Conservation (phyloP, 1,139 yeast genomes). For the Pichia sp. region DNA sequence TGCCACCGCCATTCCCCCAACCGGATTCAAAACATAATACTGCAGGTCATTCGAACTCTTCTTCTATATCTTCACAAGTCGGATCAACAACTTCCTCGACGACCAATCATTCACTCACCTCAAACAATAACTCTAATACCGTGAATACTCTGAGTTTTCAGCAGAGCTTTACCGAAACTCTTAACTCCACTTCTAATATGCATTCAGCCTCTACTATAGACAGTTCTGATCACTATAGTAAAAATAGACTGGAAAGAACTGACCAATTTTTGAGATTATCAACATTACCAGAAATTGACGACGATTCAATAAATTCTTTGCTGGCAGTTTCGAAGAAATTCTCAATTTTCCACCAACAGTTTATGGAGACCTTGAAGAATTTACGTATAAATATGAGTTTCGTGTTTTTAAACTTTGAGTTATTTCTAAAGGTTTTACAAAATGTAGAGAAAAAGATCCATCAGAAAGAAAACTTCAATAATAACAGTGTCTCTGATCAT, state of each 20-base stretch:
- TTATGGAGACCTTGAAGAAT: slow-evolving; percentile 8
- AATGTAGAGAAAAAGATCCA: slow-evolving; percentile 12
- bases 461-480: slow-evolving; percentile 6
- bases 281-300: slow-evolving; percentile 5
- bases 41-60: slow-evolving; percentile 10
- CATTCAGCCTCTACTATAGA: too few relatives aligned
- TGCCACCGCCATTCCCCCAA: too few relatives aligned
- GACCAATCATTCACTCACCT: slow-evolving; percentile 7
- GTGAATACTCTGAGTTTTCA: too few relatives aligned
- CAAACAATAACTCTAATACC: slow-evolving; percentile 5
- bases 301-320: slow-evolving; percentile 5
- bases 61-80: slow-evolving; percentile 12
- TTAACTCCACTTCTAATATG: too few relatives aligned
- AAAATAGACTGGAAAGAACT: neutral
- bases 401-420: slow-evolving; percentile 3
- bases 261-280: slow-evolving; percentile 6
- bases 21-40: neutral
- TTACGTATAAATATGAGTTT: slow-evolving; percentile 6
- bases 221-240: too few relatives aligned
- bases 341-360: slow-evolving; percentile 13
- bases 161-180: too few relatives aligned
- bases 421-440: slow-evolving; percentile 15
- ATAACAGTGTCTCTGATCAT: too few relatives aligned
- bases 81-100: slow-evolving; percentile 9
- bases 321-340: slow-evolving; percentile 15